A percentile compares a stretch with the other conserved stretches of the same genome.
These are phyloP conservation scores for Colletotrichum liriopes DNA, from an alignment of 2,329 filamentous ascomycete genomes.

Conservation along the genomic window DNA sequence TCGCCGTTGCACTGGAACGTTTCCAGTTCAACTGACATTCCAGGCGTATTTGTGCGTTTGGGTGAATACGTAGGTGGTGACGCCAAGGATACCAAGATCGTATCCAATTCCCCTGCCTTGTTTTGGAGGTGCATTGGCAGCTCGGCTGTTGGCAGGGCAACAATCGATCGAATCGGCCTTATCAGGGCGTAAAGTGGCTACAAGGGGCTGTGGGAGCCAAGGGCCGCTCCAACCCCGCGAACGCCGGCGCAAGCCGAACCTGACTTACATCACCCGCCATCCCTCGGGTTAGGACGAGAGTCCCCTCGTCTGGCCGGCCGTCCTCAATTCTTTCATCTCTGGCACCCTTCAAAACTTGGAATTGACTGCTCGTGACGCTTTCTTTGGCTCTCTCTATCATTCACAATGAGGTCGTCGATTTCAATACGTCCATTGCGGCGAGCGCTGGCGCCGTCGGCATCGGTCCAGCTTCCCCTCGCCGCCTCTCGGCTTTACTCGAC, in stretches of 20 bases:
- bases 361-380: conserved; percentile 25
- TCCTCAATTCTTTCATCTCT: conserved; percentile 30
- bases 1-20: conserved; percentile 34
- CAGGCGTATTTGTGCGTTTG: not conserved
- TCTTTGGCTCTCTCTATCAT: not conserved
- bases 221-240: conserved; percentile 43
- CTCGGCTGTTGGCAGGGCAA: conserved; percentile 59
- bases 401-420: conserved; percentile 38
- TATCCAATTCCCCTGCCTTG: conserved; percentile 37
- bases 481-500: conserved; percentile 64
- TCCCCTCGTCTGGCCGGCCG: conserved; percentile 30
- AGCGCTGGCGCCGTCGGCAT: conserved; percentile 39
- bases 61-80: conserved; percentile 12
- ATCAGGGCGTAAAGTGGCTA: conserved; percentile 46
- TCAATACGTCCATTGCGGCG: conserved; percentile 37
- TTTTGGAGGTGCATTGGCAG: conserved; percentile 46
- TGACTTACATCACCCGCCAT: conserved; percentile 44
- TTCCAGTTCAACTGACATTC: conserved; percentile 20
- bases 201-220: conserved; percentile 14
- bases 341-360: not conserved
- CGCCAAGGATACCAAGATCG: conserved; percentile 41
- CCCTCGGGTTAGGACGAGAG: conserved; percentile 33
- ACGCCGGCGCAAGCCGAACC: conserved; percentile 46
- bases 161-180: conserved; percentile 50
- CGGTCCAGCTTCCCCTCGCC: conserved; percentile 28